A percentile compares a stretch with the other conserved stretches of the same genome.
Conservation (phyloP, 1,284 basidiomycete species). For the Ustilago tritici region DNA sequence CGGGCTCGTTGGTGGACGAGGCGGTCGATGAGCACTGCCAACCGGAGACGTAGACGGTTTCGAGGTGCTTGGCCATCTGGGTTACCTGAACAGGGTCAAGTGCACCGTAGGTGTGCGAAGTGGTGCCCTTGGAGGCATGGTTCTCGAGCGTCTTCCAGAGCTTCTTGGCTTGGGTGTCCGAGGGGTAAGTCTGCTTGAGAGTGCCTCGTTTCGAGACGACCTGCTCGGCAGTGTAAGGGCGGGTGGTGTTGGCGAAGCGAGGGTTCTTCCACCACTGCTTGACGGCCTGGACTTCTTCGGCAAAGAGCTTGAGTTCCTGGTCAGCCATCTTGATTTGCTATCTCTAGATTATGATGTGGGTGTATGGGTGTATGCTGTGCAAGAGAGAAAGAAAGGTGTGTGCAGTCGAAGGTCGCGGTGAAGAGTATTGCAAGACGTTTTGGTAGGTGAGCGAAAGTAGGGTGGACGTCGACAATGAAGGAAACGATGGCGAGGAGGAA, state of each 20-base stretch:
- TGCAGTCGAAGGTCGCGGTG: not conserved
- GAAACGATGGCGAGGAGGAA: not conserved
- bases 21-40: conserved; percentile 69
- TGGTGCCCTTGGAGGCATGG: conserved; percentile 73
- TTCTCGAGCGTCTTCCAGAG: conserved; percentile 79
- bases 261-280: conserved; percentile 93
- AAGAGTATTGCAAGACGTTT: not conserved
- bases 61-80: conserved; percentile 70
- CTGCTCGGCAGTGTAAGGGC: conserved; percentile 91
- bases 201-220: conserved; percentile 95
- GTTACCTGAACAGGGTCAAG: conserved; percentile 93
- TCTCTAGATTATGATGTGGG: not conserved
- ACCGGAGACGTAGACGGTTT: conserved; percentile 70
- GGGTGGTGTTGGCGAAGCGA: conserved; percentile 84
- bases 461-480: not conserved
- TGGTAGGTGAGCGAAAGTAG: not conserved
- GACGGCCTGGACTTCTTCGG: conserved; percentile 83
- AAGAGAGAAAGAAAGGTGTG: not conserved
- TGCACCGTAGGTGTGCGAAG: conserved; percentile 95
- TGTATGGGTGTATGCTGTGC: not conserved
- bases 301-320: conserved; percentile 73
- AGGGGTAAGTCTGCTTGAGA: conserved; percentile 85
- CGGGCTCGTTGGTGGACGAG: conserved; percentile 69
- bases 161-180: conserved; percentile 87
- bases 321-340: conserved; percentile 48